Percentiles rank a stretch among this genome's conserved stretches.
These are phyloP conservation scores for Xylariomycetidae sp. DNA, from an alignment of 2,329 filamentous ascomycete species.

Conservation along the genomic window DNA sequence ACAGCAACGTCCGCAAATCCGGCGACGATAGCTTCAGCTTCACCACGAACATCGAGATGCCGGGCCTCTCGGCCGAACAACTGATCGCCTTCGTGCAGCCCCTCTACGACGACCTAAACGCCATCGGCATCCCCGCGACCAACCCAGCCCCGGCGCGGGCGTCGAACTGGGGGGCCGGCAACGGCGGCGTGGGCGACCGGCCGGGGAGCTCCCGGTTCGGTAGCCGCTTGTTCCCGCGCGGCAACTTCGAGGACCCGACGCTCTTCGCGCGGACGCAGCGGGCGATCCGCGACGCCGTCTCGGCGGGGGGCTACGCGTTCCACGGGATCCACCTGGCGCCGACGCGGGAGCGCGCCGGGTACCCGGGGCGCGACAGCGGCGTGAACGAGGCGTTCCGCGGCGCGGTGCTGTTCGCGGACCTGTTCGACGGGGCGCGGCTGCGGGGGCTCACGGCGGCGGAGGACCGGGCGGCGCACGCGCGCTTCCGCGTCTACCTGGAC, in stretches of 20 bases:
- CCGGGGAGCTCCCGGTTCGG: constrained; percentile 26
- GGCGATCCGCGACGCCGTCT: constrained; percentile 31
- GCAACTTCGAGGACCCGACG: constrained; percentile 18
- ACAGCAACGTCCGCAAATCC: constrained; percentile 26
- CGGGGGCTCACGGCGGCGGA: constrained; percentile 16
- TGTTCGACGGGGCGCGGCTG: constrained; percentile 17
- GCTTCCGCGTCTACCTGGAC: constrained; percentile 19
- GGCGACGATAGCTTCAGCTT: constrained; percentile 26
- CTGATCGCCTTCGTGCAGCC: constrained; percentile 27
- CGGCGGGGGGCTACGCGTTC: constrained; percentile 31
- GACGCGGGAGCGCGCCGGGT: constrained; percentile 24
- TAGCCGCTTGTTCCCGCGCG: constrained; percentile 28
- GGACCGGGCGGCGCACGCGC: constrained; percentile 15
- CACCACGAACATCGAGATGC: constrained; percentile 30
- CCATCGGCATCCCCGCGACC: constrained; percentile 24
- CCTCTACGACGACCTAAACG: constrained; percentile 26
- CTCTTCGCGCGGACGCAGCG: constrained; percentile 21
- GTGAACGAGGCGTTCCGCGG: constrained; percentile 41
- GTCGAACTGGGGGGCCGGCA: constrained; percentile 25
- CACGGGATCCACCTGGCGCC: constrained; percentile 29
- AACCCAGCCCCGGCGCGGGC: constrained; percentile 19
- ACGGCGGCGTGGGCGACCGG: constrained; percentile 19
- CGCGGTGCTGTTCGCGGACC: constrained; percentile 28
- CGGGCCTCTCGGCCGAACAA: constrained; percentile 17
- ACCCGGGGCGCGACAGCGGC: constrained; percentile 26